A percentile compares a stretch with the other conserved stretches of the same genome.
These are phyloP conservation scores for Hypholoma sublateritium DNA, from an alignment of 768 basidiomycete species.

Conservation along the genomic window DNA sequence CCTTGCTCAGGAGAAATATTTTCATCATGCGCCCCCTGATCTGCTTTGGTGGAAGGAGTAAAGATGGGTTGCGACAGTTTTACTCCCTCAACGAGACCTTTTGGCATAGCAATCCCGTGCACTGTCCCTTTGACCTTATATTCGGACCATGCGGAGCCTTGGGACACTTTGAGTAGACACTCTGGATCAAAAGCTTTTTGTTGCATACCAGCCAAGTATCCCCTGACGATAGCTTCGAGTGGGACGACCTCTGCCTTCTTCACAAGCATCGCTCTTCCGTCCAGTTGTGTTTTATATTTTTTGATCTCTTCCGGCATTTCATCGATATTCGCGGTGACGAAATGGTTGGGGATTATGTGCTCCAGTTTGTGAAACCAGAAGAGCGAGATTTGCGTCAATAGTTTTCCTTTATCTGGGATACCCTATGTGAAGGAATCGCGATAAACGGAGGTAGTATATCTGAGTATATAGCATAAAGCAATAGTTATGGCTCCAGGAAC, in stretches of 20 bases:
- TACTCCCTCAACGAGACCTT: constrained; percentile 81
- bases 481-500: constrained; percentile 27
- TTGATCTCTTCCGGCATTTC: constrained; percentile 82
- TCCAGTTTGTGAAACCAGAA: constrained; percentile 93
- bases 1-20: constrained; percentile 88
- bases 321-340: constrained; percentile 73
- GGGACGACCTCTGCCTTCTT: constrained; percentile 85
- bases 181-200: background rate
- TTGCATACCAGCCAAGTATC: constrained; percentile 85
- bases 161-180: background rate
- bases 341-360: constrained; percentile 84
- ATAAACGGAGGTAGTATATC: background rate
- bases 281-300: constrained; percentile 72
- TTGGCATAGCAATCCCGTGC: constrained; percentile 78
- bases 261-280: constrained; percentile 90
- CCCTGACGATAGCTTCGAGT: constrained; percentile 93
- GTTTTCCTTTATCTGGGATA: constrained; percentile 89
- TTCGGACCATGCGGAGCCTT: constrained; percentile 95
- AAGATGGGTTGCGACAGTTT: constrained; percentile 83
- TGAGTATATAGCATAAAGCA: background rate
- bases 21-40: constrained; percentile 92
- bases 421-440: constrained; percentile 53
- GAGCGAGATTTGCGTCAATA: constrained; percentile 86
- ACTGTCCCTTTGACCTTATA: constrained; percentile 88
- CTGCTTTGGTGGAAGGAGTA: constrained; percentile 97